Conservation (phyloP, 1,284 basidiomycete genomes). For the Puccinia horiana region DNA sequence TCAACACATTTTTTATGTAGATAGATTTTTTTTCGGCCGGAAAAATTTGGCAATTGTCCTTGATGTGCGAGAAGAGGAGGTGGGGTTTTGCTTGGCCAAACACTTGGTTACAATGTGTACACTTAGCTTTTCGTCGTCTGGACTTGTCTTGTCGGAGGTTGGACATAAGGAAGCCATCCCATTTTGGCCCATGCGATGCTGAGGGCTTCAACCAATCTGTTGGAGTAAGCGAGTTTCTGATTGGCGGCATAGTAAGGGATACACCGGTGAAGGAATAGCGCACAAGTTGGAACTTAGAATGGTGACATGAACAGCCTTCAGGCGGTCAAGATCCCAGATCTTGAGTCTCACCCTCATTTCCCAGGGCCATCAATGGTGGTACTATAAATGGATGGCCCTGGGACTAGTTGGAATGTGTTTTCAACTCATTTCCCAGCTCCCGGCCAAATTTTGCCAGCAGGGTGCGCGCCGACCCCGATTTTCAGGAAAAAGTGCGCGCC, state of each 20-base stretch:
- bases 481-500: too few relatives aligned
- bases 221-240: neutral
- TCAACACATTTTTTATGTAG: neutral
- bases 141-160: constrained; percentile 4
- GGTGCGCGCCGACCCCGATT: too few relatives aligned
- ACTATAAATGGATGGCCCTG: too few relatives aligned
- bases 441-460: too few relatives aligned
- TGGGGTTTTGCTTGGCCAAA: constrained; percentile 13
- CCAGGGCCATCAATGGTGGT: too few relatives aligned
- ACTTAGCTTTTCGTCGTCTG: constrained; percentile 2
- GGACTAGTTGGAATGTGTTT: too few relatives aligned
- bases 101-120: neutral
- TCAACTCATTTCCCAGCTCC: too few relatives aligned
- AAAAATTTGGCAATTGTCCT: neutral
- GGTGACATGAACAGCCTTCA: too few relatives aligned
- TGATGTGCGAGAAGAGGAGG: neutral
- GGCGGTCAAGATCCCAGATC: too few relatives aligned
- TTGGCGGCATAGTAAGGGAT: constrained; percentile 9
- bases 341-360: too few relatives aligned
- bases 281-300: too few relatives aligned
- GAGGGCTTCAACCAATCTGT: constrained; percentile 8
- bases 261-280: too few relatives aligned
- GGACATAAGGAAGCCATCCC: constrained; percentile 25
- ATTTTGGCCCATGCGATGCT: neutral
- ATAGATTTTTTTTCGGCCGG: neutral